Evolutionary conservation across 139 green algal genomes (phyloP), one percentile per base, ranked within the genome.

Genomic region (Micromonas pusilla): DNA sequence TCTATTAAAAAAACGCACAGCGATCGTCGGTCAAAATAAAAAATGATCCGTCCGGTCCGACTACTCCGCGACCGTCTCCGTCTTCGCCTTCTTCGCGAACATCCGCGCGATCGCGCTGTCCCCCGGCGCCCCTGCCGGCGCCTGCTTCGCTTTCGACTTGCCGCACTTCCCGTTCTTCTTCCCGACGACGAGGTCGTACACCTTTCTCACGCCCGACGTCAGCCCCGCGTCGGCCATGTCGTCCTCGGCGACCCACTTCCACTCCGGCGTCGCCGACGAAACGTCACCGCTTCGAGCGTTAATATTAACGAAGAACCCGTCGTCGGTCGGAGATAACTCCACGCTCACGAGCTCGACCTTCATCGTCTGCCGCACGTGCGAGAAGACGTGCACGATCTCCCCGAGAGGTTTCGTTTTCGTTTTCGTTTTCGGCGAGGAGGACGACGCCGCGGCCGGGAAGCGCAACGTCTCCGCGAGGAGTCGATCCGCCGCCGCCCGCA

Each of bases 311-410:
- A n/a, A n/a, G n/a, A n/a, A n/a, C 5, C 25, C 60, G 25, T 30
- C 60, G 26, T 30, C 60, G 26, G 19, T 28, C 60, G 60, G 13
- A 5, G 26, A 32, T 19, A 19, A 16, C 25, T 68, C n/a, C 60
- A 9, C 19, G 6, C 19, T 19, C 25, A 30, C 60, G 60, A 16
- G 60, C 60, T 68, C 6, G 5, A 19, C 60, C 25, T 30, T 28
- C 13, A 30, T 30, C 25, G 26, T 68, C 13, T 78, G 72, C n/a
- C 31, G 28, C 16, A 66, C 31, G 72, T 78, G 72, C 72, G 72
- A 78, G 28, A 78, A 78, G 1, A 68, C 33, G 72, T 78, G 72
- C 52, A n/a, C 39, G 3, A 68, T n/a, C 2, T 70, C 38, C 52
- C 52, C 72, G 5, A 60, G 2, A 2, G 26, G 2, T 72, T 23